phyloP scores from a whole-genome alignment of 768 basidiomycete genomes.

The Leccinellum luteum region DNA sequence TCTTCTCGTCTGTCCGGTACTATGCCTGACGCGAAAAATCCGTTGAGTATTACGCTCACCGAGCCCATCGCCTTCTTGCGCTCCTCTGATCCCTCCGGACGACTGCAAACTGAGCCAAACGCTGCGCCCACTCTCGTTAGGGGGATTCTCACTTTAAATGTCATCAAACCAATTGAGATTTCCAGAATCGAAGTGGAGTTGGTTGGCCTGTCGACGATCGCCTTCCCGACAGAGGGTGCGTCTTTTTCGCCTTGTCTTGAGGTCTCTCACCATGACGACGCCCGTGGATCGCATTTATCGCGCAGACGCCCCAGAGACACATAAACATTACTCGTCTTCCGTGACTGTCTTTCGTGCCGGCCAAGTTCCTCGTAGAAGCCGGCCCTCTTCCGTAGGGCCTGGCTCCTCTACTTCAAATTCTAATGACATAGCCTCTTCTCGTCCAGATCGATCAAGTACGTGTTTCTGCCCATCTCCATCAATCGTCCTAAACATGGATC shows the following conservation, averaged over 20 bases:
- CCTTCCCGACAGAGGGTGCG: slow-evolving; percentile 82
- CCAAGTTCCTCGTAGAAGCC: slow-evolving; percentile 29
- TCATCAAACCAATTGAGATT: slow-evolving; percentile 80
- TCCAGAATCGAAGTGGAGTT: slow-evolving; percentile 83
- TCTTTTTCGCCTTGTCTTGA: slow-evolving; percentile 5
- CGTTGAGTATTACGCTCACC: slow-evolving; percentile 57
- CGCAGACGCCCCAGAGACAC: slow-evolving; percentile 73
- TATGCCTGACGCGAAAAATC: slow-evolving; percentile 37
- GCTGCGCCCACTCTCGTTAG: slow-evolving; percentile 64
- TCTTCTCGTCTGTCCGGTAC: neutral
- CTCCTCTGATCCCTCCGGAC: slow-evolving; percentile 45
- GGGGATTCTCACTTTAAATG: slow-evolving; percentile 59
- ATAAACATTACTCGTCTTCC: slow-evolving; percentile 66
- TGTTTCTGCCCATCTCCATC: neutral
- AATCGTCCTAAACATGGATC: neutral
- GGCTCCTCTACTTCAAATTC: slow-evolving; percentile 7
- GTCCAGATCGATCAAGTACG: slow-evolving; percentile 3
- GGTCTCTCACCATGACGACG: neutral
- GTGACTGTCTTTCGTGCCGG: slow-evolving; percentile 75
- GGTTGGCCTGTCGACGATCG: slow-evolving; percentile 61
- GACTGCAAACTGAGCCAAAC: slow-evolving; percentile 30
- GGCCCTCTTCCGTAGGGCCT: slow-evolving; percentile 24
- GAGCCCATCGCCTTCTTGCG: slow-evolving; percentile 76
- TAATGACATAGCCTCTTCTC: neutral
- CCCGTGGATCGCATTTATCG: slow-evolving; percentile 36